phyloP scores from a whole-genome alignment of 2,329 filamentous ascomycete genomes.

The Juglanconis juglandina region DNA sequence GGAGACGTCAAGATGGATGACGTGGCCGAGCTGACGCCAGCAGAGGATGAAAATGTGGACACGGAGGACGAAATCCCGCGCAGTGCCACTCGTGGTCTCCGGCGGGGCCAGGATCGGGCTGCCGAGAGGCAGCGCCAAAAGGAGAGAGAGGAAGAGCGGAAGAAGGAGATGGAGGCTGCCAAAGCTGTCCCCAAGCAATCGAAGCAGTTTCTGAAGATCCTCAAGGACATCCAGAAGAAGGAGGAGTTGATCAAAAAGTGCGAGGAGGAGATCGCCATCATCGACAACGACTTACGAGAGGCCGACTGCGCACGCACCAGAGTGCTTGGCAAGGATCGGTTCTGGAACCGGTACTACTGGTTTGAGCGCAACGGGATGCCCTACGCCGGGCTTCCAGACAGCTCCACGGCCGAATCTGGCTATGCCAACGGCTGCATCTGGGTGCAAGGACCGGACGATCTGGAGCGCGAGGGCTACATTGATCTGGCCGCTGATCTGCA shows the following conservation, averaged over 20 bases:
- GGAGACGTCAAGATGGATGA: conserved; percentile 61
- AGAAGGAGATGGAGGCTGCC: conserved; percentile 62
- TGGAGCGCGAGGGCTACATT: conserved; percentile 83
- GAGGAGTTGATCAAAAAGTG: conserved; percentile 75
- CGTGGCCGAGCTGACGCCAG: conserved; percentile 59
- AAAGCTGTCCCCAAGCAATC: conserved; percentile 72
- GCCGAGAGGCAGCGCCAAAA: conserved; percentile 76
- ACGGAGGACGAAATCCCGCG: conserved; percentile 65
- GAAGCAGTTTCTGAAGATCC: conserved; percentile 81
- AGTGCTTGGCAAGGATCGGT: conserved; percentile 87
- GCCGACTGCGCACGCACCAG: conserved; percentile 89
- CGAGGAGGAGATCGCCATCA: conserved; percentile 78
- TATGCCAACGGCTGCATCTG: conserved; percentile 95
- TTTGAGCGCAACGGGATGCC: conserved; percentile 99
- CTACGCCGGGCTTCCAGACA: conserved; percentile 80
- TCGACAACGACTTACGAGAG: conserved; percentile 90
- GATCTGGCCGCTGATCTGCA: conserved; percentile 70
- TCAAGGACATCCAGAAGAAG: conserved; percentile 86
- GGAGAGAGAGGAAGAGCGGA: conserved; percentile 64
- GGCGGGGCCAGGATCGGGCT: conserved; percentile 64
- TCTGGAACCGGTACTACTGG: conserved; percentile 99
- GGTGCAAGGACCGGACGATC: conserved; percentile 90
- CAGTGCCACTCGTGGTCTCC: conserved; percentile 46
- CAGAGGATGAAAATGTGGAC: conserved; percentile 62
- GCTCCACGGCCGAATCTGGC: conserved; percentile 79